Percentiles rank a stretch among this genome's conserved stretches.
These are phyloP conservation scores for Alternaria infectoria DNA, from an alignment of 2,329 filamentous ascomycete species.

Conservation along the genomic window DNA sequence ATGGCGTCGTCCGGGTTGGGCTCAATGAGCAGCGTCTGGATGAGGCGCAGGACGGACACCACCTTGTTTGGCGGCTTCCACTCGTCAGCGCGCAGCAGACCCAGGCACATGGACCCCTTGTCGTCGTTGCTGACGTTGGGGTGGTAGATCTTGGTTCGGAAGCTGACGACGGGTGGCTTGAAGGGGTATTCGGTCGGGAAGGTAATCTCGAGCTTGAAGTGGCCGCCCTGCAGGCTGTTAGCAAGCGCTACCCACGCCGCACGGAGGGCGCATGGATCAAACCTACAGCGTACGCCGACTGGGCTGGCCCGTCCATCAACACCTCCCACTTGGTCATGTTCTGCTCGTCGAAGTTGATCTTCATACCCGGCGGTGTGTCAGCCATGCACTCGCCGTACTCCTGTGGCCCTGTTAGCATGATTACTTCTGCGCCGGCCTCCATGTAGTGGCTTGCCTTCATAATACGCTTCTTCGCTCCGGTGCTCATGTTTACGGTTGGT, in stretches of 20 bases:
- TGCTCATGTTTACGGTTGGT: constrained; percentile 38
- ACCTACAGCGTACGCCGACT: constrained; percentile 69
- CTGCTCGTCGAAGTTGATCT: constrained; percentile 61
- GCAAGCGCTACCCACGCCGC: constrained; percentile 1
- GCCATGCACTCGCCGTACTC: constrained; percentile 47
- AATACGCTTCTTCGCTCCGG: constrained; percentile 54
- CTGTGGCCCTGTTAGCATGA: constrained; percentile 25
- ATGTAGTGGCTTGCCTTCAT: constrained; percentile 48
- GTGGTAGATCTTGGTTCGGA: constrained; percentile 92
- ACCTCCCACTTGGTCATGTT: constrained; percentile 74
- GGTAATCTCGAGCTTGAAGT: constrained; percentile 73
- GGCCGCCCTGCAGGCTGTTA: constrained; percentile 63
- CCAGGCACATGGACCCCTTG: constrained; percentile 84
- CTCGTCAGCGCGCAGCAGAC: constrained; percentile 80
- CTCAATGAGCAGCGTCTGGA: constrained; percentile 75
- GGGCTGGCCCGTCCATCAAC: constrained; percentile 68
- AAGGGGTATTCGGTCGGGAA: constrained; percentile 87
- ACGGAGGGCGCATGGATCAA: background rate
- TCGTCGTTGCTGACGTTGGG: constrained; percentile 91
- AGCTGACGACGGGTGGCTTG: constrained; percentile 80
- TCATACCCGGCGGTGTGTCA: constrained; percentile 46
- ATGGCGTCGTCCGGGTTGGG: constrained; percentile 90
- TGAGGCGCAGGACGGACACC: constrained; percentile 75
- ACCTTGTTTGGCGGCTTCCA: constrained; percentile 92
- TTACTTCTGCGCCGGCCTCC: background rate